Conservation (phyloP, 2,329 filamentous ascomycete genomes). For the Scedosporium dehoogii region DNA sequence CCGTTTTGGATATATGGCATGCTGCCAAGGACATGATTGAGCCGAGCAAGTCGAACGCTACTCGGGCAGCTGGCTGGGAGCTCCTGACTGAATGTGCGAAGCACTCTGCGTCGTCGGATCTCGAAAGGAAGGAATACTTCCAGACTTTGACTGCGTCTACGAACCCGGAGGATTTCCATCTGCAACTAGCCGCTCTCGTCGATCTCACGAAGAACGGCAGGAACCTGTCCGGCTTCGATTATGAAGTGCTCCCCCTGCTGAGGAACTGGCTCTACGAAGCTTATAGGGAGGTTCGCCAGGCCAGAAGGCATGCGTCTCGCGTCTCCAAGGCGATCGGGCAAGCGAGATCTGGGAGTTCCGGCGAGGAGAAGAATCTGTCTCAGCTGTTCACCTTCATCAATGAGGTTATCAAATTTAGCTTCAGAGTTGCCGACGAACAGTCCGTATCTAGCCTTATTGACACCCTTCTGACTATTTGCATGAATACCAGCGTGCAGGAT, state of each 20-base stretch:
- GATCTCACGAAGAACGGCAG: constrained; percentile 53
- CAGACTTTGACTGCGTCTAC: constrained; percentile 47
- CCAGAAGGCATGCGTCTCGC: constrained; percentile 37
- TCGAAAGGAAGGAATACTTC: constrained; percentile 58
- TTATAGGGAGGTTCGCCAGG: constrained; percentile 42
- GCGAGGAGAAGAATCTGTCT: constrained; percentile 52
- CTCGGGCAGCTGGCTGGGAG: constrained; percentile 53
- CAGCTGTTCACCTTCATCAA: constrained; percentile 55
- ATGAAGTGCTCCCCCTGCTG: constrained; percentile 53
- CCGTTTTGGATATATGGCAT: constrained; percentile 55
- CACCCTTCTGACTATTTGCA: constrained; percentile 55
- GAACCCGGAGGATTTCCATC: constrained; percentile 52
- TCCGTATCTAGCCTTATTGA: constrained; percentile 53
- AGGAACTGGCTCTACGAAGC: constrained; percentile 48
- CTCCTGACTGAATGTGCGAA: constrained; percentile 57
- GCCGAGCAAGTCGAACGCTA: constrained; percentile 38
- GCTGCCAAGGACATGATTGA: constrained; percentile 57
- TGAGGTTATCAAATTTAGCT: constrained; percentile 67
- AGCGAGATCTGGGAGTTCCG: constrained; percentile 27
- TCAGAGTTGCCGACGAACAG: constrained; percentile 54
- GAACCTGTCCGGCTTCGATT: constrained; percentile 56
- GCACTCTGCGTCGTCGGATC: constrained; percentile 51
- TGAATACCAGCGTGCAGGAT: constrained; percentile 51
- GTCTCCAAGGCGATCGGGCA: neutral
- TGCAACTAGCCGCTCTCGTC: constrained; percentile 54